Conservation (phyloP, 2,329 filamentous ascomycete species). For the Colletotrichum gigasporum region DNA sequence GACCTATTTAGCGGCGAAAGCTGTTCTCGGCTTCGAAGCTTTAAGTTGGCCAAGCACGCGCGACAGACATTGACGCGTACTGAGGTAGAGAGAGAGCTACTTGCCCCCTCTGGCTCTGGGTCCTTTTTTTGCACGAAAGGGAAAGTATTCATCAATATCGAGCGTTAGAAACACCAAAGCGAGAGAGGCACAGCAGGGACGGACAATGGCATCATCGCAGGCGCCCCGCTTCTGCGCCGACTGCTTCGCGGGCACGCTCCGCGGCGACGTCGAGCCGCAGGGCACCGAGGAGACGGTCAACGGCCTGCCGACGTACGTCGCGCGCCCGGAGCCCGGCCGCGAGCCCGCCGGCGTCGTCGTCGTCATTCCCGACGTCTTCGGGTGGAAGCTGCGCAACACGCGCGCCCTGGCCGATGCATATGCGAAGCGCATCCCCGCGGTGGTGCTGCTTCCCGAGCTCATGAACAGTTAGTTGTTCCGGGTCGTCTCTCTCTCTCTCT, state of each 20-base stretch:
- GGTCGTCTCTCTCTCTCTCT: too few species aligned
- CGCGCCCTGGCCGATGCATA: constrained; percentile 63
- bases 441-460: constrained; percentile 66
- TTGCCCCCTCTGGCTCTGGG: too few species aligned
- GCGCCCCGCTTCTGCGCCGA: constrained; percentile 32
- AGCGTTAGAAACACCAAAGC: background rate
- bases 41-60: too few species aligned
- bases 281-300: constrained; percentile 36
- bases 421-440: constrained; percentile 58
- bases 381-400: constrained; percentile 63
- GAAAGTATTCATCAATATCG: background rate
- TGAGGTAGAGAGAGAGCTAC: too few species aligned
- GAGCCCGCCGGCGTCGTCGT: constrained; percentile 58
- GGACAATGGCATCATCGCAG: background rate
- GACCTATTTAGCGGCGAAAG: too few species aligned
- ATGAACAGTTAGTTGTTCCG: constrained; percentile 52
- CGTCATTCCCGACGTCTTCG: constrained; percentile 65
- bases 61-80: too few species aligned
- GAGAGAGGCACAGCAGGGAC: background rate
- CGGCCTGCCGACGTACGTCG: constrained; percentile 38
- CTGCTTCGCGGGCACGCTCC: constrained; percentile 35
- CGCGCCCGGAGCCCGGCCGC: constrained; percentile 32
- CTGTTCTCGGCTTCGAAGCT: too few species aligned
- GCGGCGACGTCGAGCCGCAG: constrained; percentile 28
- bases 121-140: too few species aligned